Evolutionary conservation across 225 moss, liverwort and hornwort genomes (phyloP), one percentile per base, ranked within the genome.

Genomic region (Climacium dendroides): DNA sequence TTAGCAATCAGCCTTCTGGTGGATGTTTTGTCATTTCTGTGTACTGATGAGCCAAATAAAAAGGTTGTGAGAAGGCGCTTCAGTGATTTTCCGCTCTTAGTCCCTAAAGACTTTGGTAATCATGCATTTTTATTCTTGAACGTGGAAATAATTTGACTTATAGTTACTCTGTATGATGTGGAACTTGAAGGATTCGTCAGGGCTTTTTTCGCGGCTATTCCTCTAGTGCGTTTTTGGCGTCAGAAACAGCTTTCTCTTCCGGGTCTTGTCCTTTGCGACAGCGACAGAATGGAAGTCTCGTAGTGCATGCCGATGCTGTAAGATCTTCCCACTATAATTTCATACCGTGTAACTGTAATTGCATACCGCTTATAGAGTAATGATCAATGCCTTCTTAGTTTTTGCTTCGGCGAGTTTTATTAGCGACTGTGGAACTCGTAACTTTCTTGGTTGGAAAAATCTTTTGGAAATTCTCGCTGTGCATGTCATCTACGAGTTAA

Each of bases 271-370:
- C 79, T 77, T 59, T 41, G 39, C 82, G 53, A 24, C 78, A 87
- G 30, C 83, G 62, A 88, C 83, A 89, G 43, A 70, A 74, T 85
- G 87, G 80, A 80, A 90, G 79, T 74, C 73, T 84, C 57, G 57
- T 85, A 47, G 87, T 89, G 61, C 90, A 81, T 74, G 91, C 85
- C 16, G 69, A 90, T 66, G 78, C 88, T 80, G 92, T 94, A 85
- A 93, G 88, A 80, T 82, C 54, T 77, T 87, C 72, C 41, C 47
- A 71, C 78, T 81, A 71, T 65, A 78, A 76, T 61, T 62, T 55
- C 48, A 39, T 37, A 55, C 85, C 39, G 48, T 57, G 34, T 63
- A 48, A 19, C n/a, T 70, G 72, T 83, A 10, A 79, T 65, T 83
- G 86, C 45, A 11, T 34, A 81, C 7, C 69, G 54, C 88, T 66